These are phyloP conservation scores for Cordyceps cateniannulata DNA, from an alignment of 2,329 filamentous ascomycete species.

Conservation along the genomic window DNA sequence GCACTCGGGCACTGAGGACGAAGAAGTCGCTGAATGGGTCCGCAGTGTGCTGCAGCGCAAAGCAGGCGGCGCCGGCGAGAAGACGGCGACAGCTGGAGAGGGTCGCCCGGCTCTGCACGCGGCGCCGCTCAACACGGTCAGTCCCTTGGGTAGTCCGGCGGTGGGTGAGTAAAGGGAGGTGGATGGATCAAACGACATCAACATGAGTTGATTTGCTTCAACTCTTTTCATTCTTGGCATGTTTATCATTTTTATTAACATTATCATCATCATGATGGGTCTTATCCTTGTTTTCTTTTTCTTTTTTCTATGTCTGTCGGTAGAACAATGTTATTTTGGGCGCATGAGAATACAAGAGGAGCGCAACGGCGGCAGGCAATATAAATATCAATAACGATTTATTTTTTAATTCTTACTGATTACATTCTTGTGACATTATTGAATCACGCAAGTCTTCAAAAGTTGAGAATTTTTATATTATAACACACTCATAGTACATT, in stretches of 20 bases:
- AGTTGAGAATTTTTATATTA: neutral
- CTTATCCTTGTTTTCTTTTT: neutral
- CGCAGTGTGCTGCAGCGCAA: constrained; percentile 54
- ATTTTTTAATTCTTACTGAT: too few species aligned
- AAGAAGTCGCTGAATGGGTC: constrained; percentile 85
- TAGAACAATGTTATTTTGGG: neutral
- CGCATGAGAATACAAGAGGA: neutral
- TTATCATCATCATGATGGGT: neutral
- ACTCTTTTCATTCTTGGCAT: neutral
- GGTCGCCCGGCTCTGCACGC: constrained; percentile 80
- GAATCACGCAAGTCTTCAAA: too few species aligned
- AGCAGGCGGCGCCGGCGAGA: constrained; percentile 12
- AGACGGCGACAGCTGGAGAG: constrained; percentile 28
- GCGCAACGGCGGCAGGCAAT: neutral
- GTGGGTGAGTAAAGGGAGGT: neutral
- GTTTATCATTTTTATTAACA: neutral
- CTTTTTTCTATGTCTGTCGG: neutral
- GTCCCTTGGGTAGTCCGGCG: constrained; percentile 38
- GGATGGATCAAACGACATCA: neutral
- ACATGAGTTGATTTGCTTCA: neutral
- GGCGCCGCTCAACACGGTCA: constrained; percentile 72
- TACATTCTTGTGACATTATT: too few species aligned
- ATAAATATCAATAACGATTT: neutral
- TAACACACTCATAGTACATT: constrained; percentile 1
- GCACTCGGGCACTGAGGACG: constrained; percentile 49